These are phyloP conservation scores for Diplodia mutila DNA, from an alignment of 2,329 filamentous ascomycete species.

Conservation along the genomic window DNA sequence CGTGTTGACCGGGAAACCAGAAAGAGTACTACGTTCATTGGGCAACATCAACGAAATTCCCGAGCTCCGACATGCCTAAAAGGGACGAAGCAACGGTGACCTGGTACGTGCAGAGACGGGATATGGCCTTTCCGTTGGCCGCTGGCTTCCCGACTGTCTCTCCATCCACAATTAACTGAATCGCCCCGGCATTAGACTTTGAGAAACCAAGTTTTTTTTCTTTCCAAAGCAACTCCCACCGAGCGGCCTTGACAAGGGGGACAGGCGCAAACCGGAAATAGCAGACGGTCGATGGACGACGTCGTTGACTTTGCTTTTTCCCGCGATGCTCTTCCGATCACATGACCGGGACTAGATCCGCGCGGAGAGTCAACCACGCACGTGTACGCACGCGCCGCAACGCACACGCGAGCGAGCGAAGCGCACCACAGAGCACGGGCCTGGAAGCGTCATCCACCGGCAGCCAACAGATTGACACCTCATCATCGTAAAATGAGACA, in stretches of 20 bases:
- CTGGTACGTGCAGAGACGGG: neutral
- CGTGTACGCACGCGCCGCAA: neutral
- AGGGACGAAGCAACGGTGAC: too few relatives aligned
- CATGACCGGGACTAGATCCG: neutral
- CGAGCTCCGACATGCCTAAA: neutral
- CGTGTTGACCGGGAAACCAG: neutral
- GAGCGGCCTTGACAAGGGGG: too few relatives aligned
- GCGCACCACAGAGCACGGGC: neutral
- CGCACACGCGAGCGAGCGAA: neutral
- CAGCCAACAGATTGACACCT: neutral
- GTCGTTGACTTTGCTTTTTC: neutral
- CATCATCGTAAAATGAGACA: neutral
- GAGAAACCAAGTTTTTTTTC: too few relatives aligned
- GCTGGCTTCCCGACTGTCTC: too few relatives aligned
- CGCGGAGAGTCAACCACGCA: neutral
- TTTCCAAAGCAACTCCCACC: too few relatives aligned
- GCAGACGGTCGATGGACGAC: too few relatives aligned
- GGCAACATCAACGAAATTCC: neutral
- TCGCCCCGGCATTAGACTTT: too few relatives aligned
- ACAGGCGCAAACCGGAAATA: too few relatives aligned
- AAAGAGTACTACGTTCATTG: neutral
- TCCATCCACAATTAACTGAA: too few relatives aligned
- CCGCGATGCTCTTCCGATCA: neutral
- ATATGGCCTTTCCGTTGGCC: too few relatives aligned
- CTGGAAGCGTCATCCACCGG: neutral